A percentile compares a stretch with the other conserved stretches of the same genome.
phyloP scores from a whole-genome alignment of 2,329 filamentous ascomycete genomes.

The Cladosporium austrohemisphaericum region DNA sequence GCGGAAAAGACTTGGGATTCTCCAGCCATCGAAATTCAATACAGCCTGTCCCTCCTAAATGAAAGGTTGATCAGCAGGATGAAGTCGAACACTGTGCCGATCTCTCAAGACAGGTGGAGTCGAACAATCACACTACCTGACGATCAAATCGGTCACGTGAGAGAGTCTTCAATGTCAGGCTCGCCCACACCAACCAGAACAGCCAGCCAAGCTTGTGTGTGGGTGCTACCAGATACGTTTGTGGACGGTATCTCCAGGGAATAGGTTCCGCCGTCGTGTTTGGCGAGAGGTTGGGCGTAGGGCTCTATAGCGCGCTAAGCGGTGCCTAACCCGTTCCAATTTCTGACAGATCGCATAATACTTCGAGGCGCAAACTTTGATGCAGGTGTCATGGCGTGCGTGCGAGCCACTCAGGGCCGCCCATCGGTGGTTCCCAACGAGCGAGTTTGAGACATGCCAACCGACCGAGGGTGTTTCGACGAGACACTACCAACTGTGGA shows the following conservation, averaged over 20 bases:
- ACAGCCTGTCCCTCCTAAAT: no score
- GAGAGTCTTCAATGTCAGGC: no score
- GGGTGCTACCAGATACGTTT: no score
- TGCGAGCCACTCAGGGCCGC: neutral
- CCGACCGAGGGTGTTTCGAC: neutral
- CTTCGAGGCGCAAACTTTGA: slow-evolving; percentile 11
- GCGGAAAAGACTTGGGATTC: no score
- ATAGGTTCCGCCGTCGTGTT: neutral
- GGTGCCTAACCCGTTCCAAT: slow-evolving; percentile 8
- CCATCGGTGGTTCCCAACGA: neutral
- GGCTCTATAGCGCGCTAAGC: slow-evolving; percentile 11
- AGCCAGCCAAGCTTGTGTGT: neutral
- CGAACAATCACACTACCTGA: no score
- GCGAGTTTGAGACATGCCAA: slow-evolving; percentile 5
- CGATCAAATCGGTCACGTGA: no score
- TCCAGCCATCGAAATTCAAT: neutral
- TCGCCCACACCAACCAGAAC: neutral
- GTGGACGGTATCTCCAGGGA: neutral
- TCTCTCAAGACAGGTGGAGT: no score
- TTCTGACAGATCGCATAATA: slow-evolving; percentile 15
- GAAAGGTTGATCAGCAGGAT: no score
- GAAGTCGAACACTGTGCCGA: no score
- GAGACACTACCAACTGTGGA: neutral
- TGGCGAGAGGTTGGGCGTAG: neutral
- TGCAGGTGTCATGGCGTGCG: neutral